phyloP scores from a whole-genome alignment of 257 asterid species.

The Anisodus tanguticus region DNA sequence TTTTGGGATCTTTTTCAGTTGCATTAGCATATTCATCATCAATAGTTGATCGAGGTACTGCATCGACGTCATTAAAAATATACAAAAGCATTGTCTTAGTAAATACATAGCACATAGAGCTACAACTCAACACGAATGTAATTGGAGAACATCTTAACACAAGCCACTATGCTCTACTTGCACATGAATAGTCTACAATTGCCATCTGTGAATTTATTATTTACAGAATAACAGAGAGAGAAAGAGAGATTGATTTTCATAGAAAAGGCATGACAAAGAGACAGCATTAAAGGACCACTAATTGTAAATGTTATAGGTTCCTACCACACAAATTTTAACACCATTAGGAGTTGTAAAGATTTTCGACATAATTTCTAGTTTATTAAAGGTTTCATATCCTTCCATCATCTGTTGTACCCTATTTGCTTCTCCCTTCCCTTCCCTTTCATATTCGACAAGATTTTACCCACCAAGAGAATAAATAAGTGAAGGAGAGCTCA shows the following conservation, averaged over 20 bases:
- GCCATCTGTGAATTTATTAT: not conserved
- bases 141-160: not conserved
- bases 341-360: not conserved
- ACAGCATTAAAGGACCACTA: not conserved
- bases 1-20: slow-evolving; percentile 77
- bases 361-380: not conserved
- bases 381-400: slow-evolving; percentile 1
- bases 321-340: not conserved
- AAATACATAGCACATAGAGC: not conserved
- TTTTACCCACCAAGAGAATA: not conserved
- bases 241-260: not conserved
- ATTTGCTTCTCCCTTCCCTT: not conserved
- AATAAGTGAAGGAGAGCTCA: not conserved
- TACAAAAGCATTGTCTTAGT: not conserved
- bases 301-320: not conserved
- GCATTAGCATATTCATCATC: slow-evolving; percentile 96
- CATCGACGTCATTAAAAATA: slow-evolving; percentile 15
- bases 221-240: not conserved
- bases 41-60: slow-evolving; percentile 82
- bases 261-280: not conserved
- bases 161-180: not conserved
- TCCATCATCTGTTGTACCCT: not conserved
- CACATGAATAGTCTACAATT: not conserved
- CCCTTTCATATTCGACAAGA: not conserved
- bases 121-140: not conserved